phyloP scores from a whole-genome alignment of 1,284 basidiomycete species.

The Boletus smithii region DNA sequence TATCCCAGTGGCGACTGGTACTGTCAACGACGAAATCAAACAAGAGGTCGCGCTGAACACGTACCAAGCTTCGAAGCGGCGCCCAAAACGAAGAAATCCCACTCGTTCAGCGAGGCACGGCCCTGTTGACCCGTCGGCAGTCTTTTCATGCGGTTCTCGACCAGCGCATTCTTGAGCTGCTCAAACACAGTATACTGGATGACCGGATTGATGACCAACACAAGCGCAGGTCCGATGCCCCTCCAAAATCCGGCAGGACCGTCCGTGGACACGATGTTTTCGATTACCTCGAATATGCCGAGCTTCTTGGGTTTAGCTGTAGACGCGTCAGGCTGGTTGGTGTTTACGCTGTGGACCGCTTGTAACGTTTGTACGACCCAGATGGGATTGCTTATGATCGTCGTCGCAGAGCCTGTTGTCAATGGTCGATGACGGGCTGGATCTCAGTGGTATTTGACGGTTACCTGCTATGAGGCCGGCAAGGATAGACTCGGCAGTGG shows the following conservation, averaged over 20 bases:
- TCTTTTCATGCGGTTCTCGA: constrained; percentile 56
- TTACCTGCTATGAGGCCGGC: constrained; percentile 85
- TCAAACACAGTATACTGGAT: constrained; percentile 86
- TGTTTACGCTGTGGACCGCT: constrained; percentile 60
- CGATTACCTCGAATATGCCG: constrained; percentile 66
- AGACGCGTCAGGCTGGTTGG: constrained; percentile 31
- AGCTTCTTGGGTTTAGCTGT: constrained; percentile 46
- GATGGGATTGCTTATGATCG: constrained; percentile 90
- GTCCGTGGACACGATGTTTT: constrained; percentile 73
- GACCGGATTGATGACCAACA: constrained; percentile 94
- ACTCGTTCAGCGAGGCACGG: constrained; percentile 61
- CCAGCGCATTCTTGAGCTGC: constrained; percentile 80
- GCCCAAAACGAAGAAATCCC: constrained; percentile 88
- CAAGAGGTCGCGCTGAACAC: constrained; percentile 20
- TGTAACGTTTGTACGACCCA: constrained; percentile 97
- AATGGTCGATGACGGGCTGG: neutral
- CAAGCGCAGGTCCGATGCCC: constrained; percentile 92
- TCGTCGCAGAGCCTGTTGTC: constrained; percentile 82
- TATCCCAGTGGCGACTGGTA: constrained; percentile 63
- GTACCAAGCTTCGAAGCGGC: constrained; percentile 82
- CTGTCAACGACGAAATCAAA: constrained; percentile 6
- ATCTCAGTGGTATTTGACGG: neutral
- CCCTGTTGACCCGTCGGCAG: constrained; percentile 44
- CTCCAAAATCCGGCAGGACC: constrained; percentile 87
- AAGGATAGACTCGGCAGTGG: constrained; percentile 85